A percentile compares a stretch with the other conserved stretches of the same genome.
phyloP scores from a whole-genome alignment of 768 basidiomycete species.

The Panus rudis region DNA sequence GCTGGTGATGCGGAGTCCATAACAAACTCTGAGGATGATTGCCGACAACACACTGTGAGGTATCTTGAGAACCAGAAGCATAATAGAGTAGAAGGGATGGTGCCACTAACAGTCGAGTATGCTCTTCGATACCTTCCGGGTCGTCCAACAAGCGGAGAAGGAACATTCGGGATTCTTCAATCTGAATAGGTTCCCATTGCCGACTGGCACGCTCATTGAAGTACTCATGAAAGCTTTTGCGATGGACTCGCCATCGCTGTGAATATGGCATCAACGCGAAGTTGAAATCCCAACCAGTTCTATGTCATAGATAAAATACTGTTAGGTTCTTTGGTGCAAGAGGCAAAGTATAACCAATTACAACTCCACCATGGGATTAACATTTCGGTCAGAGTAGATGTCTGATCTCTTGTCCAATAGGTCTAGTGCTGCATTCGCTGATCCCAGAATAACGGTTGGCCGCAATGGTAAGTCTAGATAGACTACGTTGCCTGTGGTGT shows the following conservation, averaged over 20 bases:
- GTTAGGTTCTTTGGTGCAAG: background rate
- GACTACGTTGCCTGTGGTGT: constrained; percentile 7
- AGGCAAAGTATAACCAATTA: background rate
- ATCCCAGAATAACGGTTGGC: constrained; percentile 10
- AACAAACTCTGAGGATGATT: background rate
- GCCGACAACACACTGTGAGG: background rate
- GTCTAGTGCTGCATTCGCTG: constrained; percentile 7
- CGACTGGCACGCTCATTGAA: background rate
- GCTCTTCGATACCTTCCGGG: background rate
- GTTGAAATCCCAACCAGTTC: constrained; percentile 3
- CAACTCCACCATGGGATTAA: background rate
- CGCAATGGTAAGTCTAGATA: constrained; percentile 7
- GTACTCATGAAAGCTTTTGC: constrained; percentile 5
- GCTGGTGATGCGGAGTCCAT: background rate
- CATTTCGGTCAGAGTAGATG: constrained; percentile 1
- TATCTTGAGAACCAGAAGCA: background rate
- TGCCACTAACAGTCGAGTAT: constrained; percentile 1
- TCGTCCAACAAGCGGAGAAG: background rate
- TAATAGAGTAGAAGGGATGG: background rate
- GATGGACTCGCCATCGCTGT: constrained; percentile 1
- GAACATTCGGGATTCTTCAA: background rate
- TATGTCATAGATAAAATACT: background rate
- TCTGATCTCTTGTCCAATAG: constrained; percentile 7
- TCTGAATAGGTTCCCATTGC: constrained; percentile 2
- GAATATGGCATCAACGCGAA: constrained; percentile 7